Evolutionary conservation across 768 basidiomycete species (phyloP), one percentile per base, ranked within the genome.

Genomic region (Amylocystis lapponica): DNA sequence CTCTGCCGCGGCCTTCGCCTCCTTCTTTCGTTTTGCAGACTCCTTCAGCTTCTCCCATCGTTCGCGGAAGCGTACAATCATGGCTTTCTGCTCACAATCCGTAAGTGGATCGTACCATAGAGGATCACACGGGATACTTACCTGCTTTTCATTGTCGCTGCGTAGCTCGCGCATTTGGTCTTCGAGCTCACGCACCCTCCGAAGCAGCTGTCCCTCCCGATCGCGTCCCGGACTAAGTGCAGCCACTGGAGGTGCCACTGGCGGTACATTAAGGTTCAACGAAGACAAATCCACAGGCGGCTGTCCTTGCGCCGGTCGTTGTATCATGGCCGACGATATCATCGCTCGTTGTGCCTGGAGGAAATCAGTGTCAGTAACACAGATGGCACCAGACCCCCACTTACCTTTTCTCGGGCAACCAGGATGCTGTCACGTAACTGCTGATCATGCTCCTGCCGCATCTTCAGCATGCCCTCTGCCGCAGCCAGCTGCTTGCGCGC

Each of bases 1-100:
- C 8, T 74, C 75, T 2, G 71, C 75, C 41, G 78, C 79, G 12
- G 66, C 71, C 53, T 74, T 76, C 39, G 81, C 81, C 55, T 86
- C 84, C 60, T 89, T 86, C 67, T 91, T 90, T 47, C 84, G 79
- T 62, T 82, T 88, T 7, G 87, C 84, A 21, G 84, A 85, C 56
- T 92, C 90, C 59, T 92, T 92, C 44, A 92, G 67, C 61, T 88
- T 90, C 59, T 87, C 86, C 89, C 89, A 92, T 30, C 86, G 74
- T 64, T 91, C 89, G 21, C 84, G 78, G 64, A 86, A 91, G 54
- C 85, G 83, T 17, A 72, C 69, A 50, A 90, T 88, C 76, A 88
- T 85, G 10, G 78, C 69, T 79, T 83, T 86, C 89, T 91, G 64
- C 46, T 54, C 29, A 22, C 33, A 26, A 6, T 16, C 31, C 16